phyloP scores from a whole-genome alignment of 2,329 filamentous ascomycete species.

The Pestalotiopsis sp. region DNA sequence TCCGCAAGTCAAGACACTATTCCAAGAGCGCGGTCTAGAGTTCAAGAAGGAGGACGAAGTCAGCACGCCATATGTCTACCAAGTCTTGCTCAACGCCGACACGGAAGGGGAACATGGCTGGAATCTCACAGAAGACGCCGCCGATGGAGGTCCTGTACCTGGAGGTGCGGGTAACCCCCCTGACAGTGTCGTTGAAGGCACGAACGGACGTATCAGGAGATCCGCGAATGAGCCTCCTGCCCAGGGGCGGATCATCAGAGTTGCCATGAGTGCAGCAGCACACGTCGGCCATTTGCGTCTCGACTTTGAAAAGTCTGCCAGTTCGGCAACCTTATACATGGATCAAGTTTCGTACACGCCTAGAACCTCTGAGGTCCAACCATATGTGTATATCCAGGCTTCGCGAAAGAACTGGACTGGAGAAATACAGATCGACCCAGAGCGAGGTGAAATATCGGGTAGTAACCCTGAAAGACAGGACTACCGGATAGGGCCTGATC shows the following conservation, averaged over 20 bases:
- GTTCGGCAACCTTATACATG: background rate
- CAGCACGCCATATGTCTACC: slow-evolving; percentile 49
- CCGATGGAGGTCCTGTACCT: slow-evolving; percentile 36
- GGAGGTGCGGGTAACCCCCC: slow-evolving; percentile 42
- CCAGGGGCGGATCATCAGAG: slow-evolving; percentile 21
- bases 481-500: slow-evolving; percentile 45
- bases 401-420: background rate
- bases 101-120: slow-evolving; percentile 30
- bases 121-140: slow-evolving; percentile 36
- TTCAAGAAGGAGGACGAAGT: slow-evolving; percentile 45
- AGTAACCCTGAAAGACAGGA: slow-evolving; percentile 49
- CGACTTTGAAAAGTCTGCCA: slow-evolving; percentile 31
- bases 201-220: slow-evolving; percentile 40
- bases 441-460: slow-evolving; percentile 40
- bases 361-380: background rate
- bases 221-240: slow-evolving; percentile 4
- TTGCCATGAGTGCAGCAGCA: slow-evolving; percentile 43
- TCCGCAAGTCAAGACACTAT: slow-evolving; percentile 31
- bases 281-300: slow-evolving; percentile 45
- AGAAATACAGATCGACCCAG: slow-evolving; percentile 37
- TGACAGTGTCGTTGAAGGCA: slow-evolving; percentile 36
- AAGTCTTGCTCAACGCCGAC: slow-evolving; percentile 42
- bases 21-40: slow-evolving; percentile 41
- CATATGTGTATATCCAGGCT: slow-evolving; percentile 1
- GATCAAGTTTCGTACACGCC: background rate